These are phyloP conservation scores for Achaetomium macrosporum DNA, from an alignment of 2,329 filamentous ascomycete species.

Conservation along the genomic window DNA sequence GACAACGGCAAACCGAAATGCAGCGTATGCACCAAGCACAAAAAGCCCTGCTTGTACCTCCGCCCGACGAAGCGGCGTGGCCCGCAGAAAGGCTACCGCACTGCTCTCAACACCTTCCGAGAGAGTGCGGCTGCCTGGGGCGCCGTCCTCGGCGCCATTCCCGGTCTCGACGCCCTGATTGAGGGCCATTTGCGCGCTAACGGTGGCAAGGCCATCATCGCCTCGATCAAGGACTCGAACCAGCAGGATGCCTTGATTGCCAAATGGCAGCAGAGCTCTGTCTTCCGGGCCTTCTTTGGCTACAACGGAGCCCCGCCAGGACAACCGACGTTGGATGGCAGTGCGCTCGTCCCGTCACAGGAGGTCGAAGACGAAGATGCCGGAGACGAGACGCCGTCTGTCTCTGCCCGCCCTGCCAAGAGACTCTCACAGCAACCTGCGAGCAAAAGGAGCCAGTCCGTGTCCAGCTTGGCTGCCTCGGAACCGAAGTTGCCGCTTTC, in stretches of 20 bases:
- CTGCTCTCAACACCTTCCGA: slow-evolving; percentile 34
- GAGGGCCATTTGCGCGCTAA: slow-evolving; percentile 31
- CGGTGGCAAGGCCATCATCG: slow-evolving; percentile 28
- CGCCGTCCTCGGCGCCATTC: slow-evolving; percentile 32
- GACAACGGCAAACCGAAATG: slow-evolving; percentile 43
- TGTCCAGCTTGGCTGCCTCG: slow-evolving; percentile 5
- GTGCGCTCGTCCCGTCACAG: neutral
- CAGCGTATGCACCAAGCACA: slow-evolving; percentile 38
- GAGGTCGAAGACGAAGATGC: slow-evolving; percentile 16
- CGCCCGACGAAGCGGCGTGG: slow-evolving; percentile 36
- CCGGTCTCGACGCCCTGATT: slow-evolving; percentile 32
- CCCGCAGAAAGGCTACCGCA: slow-evolving; percentile 35
- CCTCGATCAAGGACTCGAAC: slow-evolving; percentile 32
- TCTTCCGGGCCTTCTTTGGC: slow-evolving; percentile 33
- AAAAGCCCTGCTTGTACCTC: slow-evolving; percentile 34
- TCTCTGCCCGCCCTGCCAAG: slow-evolving; percentile 12
- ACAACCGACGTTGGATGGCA: neutral
- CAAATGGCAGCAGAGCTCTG: slow-evolving; percentile 33
- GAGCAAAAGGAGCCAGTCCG: slow-evolving; percentile 13
- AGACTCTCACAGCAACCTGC: slow-evolving; percentile 7
- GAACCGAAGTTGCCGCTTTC: slow-evolving; percentile 2
- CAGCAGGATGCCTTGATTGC: slow-evolving; percentile 34
- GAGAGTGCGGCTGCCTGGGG: slow-evolving; percentile 37
- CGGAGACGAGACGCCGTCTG: slow-evolving; percentile 8
- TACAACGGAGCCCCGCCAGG: slow-evolving; percentile 17